These are phyloP conservation scores for Fistulifera solaris DNA, from an alignment of 108 stramenopile genomes.

Conservation along the genomic window DNA sequence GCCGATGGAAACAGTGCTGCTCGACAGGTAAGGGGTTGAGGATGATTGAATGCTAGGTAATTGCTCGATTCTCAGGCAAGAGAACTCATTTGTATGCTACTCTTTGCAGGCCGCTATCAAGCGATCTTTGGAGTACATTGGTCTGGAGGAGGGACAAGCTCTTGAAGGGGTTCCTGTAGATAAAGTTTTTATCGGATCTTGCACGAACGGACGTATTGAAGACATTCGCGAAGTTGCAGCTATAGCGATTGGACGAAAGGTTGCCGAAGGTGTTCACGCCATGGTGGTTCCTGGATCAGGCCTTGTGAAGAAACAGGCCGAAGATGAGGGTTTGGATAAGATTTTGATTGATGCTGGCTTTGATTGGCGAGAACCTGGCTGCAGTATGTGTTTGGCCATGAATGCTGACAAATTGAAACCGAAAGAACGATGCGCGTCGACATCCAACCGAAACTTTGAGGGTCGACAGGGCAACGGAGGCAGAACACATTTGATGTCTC, in stretches of 20 bases:
- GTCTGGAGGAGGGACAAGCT: conserved; percentile 67
- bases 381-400: conserved; percentile 94
- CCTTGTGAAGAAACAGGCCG: conserved; percentile 88
- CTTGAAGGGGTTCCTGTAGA: conserved; percentile 79
- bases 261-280: conserved; percentile 77
- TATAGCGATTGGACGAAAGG: conserved; percentile 82
- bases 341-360: conserved; percentile 88
- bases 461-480: conserved; percentile 92
- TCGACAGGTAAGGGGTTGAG: conserved; percentile 24
- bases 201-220: conserved; percentile 94
- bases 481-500: conserved; percentile 86
- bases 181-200: conserved; percentile 90
- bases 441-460: conserved; percentile 94
- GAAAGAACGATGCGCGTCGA: conserved; percentile 88
- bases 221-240: conserved; percentile 88
- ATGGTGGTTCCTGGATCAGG: conserved; percentile 94
- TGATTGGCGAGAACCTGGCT: conserved; percentile 93
- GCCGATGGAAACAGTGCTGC: conserved; percentile 47
- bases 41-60: neutral
- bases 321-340: conserved; percentile 87
- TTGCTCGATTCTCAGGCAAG: neutral
- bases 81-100: neutral
- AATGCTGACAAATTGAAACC: conserved; percentile 90
- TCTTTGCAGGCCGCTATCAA: conserved; percentile 53
- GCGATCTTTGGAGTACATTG: conserved; percentile 88